Base-by-base conservation (phyloP, 352 stramenopile species). In the Pythium sukuiense region DNA sequence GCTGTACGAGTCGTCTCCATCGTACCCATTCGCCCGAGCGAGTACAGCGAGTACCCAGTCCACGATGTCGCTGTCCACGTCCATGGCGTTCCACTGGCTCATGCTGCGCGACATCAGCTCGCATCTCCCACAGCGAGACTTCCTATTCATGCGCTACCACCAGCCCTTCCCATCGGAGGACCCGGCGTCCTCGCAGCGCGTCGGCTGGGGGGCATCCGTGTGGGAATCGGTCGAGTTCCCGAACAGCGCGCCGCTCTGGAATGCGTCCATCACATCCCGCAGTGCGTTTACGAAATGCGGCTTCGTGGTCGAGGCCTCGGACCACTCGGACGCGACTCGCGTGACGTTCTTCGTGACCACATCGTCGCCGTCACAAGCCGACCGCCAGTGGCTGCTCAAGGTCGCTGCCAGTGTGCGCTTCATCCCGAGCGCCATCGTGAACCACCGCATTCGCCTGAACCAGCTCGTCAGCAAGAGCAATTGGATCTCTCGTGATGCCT, bases 61-160 rank as follows among this genome's bases (percentile, higher is more conserved):
- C 32, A 29, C 53, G 6, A 46, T 52, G 27, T 65, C 76, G 1
- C 32, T 70, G 18, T 63, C 70, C n/a, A 69, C 69, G 16, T 73
- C 71, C 37, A 65, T 79, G 65, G 68, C 69, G 60, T 71, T 89
- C 48, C 79, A 95, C 70, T 95, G 87, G 87, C 61, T 93, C 43
- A 80, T 82, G 26, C 61, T 92, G n/a, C 87, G 84, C 46, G 81
- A 91, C 62, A 48, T 78, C 49, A 78, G 73, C 27, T 69, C 76
- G 20, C 72, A 83, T 60, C 56, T 83, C 1, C 86, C 84, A 24
- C 60, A 84, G n/a, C 76, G 85, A 49, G 87, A 95, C 55, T 92
- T 90, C 48, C 74, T 93, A 59, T 93, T 90, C 63, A 84, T 93
- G 81, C 81, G 84, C 18, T 93, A 88, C 68, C 85, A 88, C 63